A percentile compares a stretch with the other conserved stretches of the same genome.
These are phyloP conservation scores for Candida sakaeoensis DNA, from an alignment of 805 yeast species.

Conservation along the genomic window DNA sequence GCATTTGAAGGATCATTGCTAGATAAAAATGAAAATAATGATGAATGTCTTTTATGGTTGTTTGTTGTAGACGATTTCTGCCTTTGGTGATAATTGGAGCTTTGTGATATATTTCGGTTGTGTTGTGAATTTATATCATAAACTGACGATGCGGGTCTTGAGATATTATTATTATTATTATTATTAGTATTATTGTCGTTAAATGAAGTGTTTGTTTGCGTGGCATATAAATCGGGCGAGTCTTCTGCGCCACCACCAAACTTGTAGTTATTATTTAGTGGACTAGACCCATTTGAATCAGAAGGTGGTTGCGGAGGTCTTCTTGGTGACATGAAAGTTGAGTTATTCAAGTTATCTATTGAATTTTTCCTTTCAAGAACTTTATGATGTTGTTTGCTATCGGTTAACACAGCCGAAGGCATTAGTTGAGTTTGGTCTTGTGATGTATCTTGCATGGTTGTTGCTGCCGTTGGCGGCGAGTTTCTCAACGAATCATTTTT, in stretches of 20 bases:
- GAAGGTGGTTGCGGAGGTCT: conserved; percentile 60
- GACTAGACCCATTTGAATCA: conserved; percentile 9
- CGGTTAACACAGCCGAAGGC: conserved; percentile 35
- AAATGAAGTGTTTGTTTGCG: conserved; percentile 23
- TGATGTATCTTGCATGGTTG: neutral
- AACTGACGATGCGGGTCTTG: conserved; percentile 48
- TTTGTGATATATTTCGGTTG: conserved; percentile 43
- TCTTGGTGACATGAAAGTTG: conserved; percentile 56
- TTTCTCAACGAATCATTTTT: conserved; percentile 2
- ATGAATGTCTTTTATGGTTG: conserved; percentile 57
- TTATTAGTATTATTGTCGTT: no score
- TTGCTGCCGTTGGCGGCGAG: conserved; percentile 8
- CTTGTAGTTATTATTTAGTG: conserved; percentile 25
- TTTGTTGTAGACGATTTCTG: conserved; percentile 26
- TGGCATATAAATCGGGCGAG: conserved; percentile 14
- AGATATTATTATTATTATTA: conserved; percentile 15
- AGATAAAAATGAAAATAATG: conserved; percentile 51
- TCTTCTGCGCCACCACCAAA: conserved; percentile 24
- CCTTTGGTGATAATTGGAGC: conserved; percentile 21
- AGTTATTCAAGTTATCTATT: conserved; percentile 38
- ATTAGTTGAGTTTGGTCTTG: conserved; percentile 24
- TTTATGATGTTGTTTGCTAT: neutral
- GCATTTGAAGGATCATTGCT: conserved; percentile 13
- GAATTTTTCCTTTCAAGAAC: conserved; percentile 42
- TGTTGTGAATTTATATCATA: conserved; percentile 44